These are phyloP conservation scores for Lenwebbia sp. DNA, from an alignment of 345 rosid genomes.

Conservation along the genomic window DNA sequence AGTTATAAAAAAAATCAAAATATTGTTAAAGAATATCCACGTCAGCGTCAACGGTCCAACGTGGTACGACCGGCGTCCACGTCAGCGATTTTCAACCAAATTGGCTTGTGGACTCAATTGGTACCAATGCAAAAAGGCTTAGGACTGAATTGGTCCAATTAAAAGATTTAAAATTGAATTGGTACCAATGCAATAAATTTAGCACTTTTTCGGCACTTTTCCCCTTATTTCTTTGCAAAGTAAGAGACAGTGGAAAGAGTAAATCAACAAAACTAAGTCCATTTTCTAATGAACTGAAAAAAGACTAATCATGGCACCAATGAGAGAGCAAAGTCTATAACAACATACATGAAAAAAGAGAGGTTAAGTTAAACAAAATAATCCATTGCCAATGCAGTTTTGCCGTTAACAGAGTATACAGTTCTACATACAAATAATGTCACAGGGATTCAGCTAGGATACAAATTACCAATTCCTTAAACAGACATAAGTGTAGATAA, in stretches of 20 bases:
- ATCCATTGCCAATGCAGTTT: neutral
- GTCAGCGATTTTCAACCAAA: too few relatives aligned
- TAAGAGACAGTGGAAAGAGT: neutral
- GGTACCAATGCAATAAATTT: too few relatives aligned
- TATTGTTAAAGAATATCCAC: too few relatives aligned
- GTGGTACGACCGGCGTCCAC: too few relatives aligned
- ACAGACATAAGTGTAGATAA: neutral
- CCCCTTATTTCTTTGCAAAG: constrained; percentile 55
- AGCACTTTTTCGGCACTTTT: too few relatives aligned
- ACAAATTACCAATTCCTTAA: neutral
- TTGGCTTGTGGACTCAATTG: too few relatives aligned
- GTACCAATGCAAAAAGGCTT: too few relatives aligned
- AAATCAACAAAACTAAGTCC: neutral
- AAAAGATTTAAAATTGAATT: too few relatives aligned
- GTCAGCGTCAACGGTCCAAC: too few relatives aligned
- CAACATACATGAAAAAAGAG: neutral
- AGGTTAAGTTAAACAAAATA: neutral
- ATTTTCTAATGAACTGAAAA: neutral
- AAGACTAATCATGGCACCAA: neutral
- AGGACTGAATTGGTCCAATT: too few relatives aligned
- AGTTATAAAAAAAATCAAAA: too few relatives aligned
- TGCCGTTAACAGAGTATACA: neutral
- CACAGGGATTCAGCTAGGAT: neutral
- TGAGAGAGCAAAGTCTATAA: neutral
- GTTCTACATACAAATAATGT: neutral